Evolutionary conservation across 371 early-diverging fungal species (phyloP), one percentile per base, ranked within the genome.

Genomic region (Circinella minor): DNA sequence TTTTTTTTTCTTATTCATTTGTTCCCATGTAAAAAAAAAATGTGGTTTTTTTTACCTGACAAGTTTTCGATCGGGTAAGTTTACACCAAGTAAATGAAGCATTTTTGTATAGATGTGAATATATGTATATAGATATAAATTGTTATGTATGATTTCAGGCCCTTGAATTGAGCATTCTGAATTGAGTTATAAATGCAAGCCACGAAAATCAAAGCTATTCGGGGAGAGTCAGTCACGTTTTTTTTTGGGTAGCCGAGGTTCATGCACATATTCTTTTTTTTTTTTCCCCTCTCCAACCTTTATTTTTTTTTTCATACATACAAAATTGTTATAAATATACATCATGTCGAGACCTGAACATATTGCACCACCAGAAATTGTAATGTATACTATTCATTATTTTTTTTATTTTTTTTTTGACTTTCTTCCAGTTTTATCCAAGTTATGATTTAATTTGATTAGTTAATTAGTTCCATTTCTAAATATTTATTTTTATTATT

Each of bases 301-400:
- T 51, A 3, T 10, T 57, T 34, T 34, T 57, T 57, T 27, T 57
- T 57, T 10, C 27, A 57, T 34, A 17, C 27, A 57, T n/a, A 63
- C 15, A 10, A 36, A 7, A 14, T 37, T 9, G 11, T 13, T 48
- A 34, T 27, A 27, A 6, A 0, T 11, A 43, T 43, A 9, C 55
- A 77, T 20, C 55, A 95, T 96, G 96, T 94, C 94, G 59, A 88
- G 98, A 54, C 98, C 98, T 18, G 98, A 98, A 78, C 98, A 97
- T 75, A 87, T 91, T 73, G 97, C 97, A 48, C 98, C 98, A 46
- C 97, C 98, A 65, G 98, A 98, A 85, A 93, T 97, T 69, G 96
- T 94, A 89, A 75, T 87, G 66, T 69, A 17, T 27, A 27, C 27
- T 27, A 27, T 27, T 68, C 47, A 15, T 47, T 11, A 15, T 47